A percentile compares a stretch with the other conserved stretches of the same genome.
Conservation (phyloP, 2,329 filamentous ascomycete species). For the Drechslera avenae region DNA sequence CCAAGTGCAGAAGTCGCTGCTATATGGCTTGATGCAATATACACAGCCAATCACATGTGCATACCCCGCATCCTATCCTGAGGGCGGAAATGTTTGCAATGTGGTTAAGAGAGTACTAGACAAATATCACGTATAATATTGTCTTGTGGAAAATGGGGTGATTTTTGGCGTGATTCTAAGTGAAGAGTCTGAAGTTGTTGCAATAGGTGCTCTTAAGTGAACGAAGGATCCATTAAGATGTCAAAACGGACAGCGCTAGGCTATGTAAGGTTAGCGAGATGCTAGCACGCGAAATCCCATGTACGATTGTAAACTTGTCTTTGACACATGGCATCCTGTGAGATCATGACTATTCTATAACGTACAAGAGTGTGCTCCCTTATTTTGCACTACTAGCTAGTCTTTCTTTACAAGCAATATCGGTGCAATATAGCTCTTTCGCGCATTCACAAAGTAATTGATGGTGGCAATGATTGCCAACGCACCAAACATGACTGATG, state of each 20-base stretch:
- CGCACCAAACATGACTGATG: slow-evolving; percentile 49
- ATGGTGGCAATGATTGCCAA: slow-evolving; percentile 17
- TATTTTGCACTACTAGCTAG: neutral
- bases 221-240: neutral
- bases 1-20: neutral
- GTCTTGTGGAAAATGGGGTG: too few species aligned
- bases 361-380: too few species aligned
- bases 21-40: neutral
- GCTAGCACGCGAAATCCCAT: neutral
- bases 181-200: too few species aligned
- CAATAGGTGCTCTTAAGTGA: neutral
- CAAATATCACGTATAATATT: too few species aligned
- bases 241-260: neutral
- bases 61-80: slow-evolving; percentile 9
- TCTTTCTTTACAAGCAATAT: slow-evolving; percentile 20
- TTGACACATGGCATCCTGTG: too few species aligned
- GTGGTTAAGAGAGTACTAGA: too few species aligned
- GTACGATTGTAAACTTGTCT: too few species aligned
- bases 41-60: neutral
- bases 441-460: slow-evolving; percentile 22
- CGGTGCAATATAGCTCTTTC: slow-evolving; percentile 19
- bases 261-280: neutral
- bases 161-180: too few species aligned
- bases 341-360: neutral
- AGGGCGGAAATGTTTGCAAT: neutral